Evolutionary conservation across 306 rosid genomes (phyloP).

Genomic region (Oemleria cerasiformis): DNA sequence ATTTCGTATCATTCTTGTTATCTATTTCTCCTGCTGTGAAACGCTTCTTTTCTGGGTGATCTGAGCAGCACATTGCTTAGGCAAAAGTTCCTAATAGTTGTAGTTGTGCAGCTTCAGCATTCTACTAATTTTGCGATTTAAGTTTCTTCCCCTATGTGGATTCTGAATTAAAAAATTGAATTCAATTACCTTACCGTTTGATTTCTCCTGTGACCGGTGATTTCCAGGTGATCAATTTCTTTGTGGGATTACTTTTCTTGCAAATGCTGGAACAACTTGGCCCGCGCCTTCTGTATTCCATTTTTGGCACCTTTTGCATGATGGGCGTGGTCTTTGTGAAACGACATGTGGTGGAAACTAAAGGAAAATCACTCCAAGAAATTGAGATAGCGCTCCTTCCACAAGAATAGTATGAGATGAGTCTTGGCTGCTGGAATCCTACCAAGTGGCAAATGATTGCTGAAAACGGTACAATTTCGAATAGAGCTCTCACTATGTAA

Average conservation of each 20-base stretch:
- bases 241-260: constrained; percentile 85
- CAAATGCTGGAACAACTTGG: constrained; percentile 81
- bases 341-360: constrained; percentile 88
- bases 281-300: constrained; percentile 71
- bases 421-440: constrained; percentile 4
- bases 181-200: constrained; percentile 10
- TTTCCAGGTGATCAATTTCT: constrained; percentile 86
- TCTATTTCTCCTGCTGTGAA: constrained; percentile 6
- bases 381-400: constrained; percentile 97
- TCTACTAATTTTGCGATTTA: neutral
- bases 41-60: neutral
- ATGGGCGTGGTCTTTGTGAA: constrained; percentile 79
- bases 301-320: constrained; percentile 66
- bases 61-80: neutral
- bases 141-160: constrained; percentile 5
- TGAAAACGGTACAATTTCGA: neutral
- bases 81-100: neutral
- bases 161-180: neutral
- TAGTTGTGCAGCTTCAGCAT: neutral
- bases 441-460: neutral
- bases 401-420: constrained; percentile 44
- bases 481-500: neutral
- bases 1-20: neutral
- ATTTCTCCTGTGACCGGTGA: constrained; percentile 12
- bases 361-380: constrained; percentile 95